Conservation (phyloP, 352 stramenopile species). For the Blastocystis sp. region DNA sequence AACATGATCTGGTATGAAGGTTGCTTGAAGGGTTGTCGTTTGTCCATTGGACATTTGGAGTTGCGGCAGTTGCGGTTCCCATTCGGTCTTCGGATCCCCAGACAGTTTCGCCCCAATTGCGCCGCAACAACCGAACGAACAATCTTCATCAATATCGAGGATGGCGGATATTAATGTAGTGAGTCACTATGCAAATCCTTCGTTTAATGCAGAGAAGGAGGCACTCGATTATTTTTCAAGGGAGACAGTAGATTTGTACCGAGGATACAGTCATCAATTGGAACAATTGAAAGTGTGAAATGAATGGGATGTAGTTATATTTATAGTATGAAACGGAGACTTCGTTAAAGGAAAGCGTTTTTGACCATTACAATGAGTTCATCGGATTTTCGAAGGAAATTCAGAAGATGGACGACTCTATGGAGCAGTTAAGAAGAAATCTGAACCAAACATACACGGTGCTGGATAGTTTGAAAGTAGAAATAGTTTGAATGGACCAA, state of each 20-base stretch:
- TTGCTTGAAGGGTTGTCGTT: background rate
- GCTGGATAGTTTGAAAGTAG: constrained; percentile 33
- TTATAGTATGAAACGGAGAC: constrained; percentile 46
- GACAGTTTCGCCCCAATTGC: too few species aligned
- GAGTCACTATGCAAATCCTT: constrained; percentile 50
- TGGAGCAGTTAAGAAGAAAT: constrained; percentile 49
- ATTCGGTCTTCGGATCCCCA: too few species aligned
- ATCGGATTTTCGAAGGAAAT: constrained; percentile 46
- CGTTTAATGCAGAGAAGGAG: constrained; percentile 50
- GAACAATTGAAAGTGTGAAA: constrained; percentile 23
- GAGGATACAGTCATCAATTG: background rate
- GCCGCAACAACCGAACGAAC: too few species aligned
- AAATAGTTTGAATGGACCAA: background rate
- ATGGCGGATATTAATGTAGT: constrained; percentile 41
- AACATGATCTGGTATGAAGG: background rate
- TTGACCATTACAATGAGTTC: constrained; percentile 56
- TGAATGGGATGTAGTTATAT: background rate
- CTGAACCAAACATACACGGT: constrained; percentile 25
- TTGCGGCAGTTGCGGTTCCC: too few species aligned
- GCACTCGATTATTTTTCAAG: constrained; percentile 27
- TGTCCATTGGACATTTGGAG: too few species aligned
- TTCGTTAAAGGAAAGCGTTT: constrained; percentile 42
- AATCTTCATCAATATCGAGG: too few species aligned
- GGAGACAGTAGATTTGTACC: constrained; percentile 19
- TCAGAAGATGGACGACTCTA: constrained; percentile 47